Evolutionary conservation across 202 grass and related monocot species (phyloP).

Genomic region (Musa balbisiana): DNA sequence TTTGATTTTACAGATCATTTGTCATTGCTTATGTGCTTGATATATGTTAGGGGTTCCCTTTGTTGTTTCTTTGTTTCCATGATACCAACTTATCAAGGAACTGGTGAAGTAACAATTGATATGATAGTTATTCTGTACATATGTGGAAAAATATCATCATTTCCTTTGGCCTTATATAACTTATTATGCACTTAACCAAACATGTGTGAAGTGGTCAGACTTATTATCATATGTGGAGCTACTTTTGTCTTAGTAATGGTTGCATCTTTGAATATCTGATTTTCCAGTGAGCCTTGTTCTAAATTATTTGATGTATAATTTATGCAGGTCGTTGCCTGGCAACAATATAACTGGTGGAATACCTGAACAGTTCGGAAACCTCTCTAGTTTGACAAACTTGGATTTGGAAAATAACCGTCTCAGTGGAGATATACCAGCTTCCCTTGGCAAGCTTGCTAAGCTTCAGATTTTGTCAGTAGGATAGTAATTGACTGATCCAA

Average conservation of each 20-base stretch:
- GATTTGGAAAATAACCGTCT: conserved; percentile 38
- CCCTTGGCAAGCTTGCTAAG: conserved; percentile 28
- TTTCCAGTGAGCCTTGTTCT: conserved; percentile 5
- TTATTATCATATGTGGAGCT: not conserved
- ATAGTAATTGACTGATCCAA: conserved; percentile 13
- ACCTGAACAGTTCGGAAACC: conserved; percentile 28
- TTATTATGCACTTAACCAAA: not conserved
- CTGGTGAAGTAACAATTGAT: not conserved
- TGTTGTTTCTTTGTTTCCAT: not conserved
- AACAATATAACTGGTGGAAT: conserved; percentile 34
- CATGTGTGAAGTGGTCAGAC: not conserved
- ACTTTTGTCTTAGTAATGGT: not conserved
- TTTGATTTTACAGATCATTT: not conserved
- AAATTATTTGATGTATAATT: conserved; percentile 20
- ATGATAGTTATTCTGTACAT: not conserved
- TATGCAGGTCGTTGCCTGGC: conserved; percentile 27
- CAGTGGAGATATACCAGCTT: conserved; percentile 29
- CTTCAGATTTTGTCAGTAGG: conserved; percentile 33
- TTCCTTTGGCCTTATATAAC: not conserved
- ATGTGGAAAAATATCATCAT: not conserved
- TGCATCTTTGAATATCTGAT: conserved; percentile 5
- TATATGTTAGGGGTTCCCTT: not conserved
- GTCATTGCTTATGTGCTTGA: not conserved
- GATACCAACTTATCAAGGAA: not conserved
- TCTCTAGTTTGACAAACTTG: conserved; percentile 32